Evolutionary conservation across 2,329 filamentous ascomycete species (phyloP).

Genomic region (Cercospora zeae-maydis): DNA sequence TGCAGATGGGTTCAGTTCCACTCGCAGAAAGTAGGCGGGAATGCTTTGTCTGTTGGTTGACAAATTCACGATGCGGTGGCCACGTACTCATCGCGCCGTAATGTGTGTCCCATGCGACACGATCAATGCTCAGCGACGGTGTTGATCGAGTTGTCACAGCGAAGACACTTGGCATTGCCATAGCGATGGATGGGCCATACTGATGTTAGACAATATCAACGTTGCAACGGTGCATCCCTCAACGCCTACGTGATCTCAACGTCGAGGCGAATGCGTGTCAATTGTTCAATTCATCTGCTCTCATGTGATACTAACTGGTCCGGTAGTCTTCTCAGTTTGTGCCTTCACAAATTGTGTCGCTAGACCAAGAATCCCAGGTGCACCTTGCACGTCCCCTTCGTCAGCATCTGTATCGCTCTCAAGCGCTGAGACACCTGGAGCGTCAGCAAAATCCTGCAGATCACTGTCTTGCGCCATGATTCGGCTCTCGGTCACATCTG

Average conservation of each 20-base stretch:
- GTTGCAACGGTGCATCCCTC: not conserved
- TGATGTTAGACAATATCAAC: not conserved
- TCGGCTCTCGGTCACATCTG: constrained; percentile 41
- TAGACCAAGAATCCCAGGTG: constrained; percentile 59
- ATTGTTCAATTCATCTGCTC: not conserved
- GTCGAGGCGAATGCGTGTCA: not conserved
- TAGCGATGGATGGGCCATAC: not conserved
- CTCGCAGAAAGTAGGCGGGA: not conserved
- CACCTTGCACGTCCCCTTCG: constrained; percentile 42
- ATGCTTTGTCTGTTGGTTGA: not conserved
- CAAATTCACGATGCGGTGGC: not conserved
- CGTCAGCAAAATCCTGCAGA: constrained; percentile 50
- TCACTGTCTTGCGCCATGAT: constrained; percentile 55
- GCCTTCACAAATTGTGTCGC: constrained; percentile 66
- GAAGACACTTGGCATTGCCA: constrained; percentile 1
- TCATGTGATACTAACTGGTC: constrained; percentile 18
- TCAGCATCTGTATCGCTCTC: constrained; percentile 41
- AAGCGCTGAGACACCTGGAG: constrained; percentile 30
- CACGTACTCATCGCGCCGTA: not conserved
- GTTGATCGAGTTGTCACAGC: not conserved
- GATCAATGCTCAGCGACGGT: not conserved
- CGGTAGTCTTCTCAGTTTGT: constrained; percentile 47
- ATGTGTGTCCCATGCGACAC: not conserved
- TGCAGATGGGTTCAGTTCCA: not conserved
- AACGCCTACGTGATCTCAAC: not conserved